phyloP scores from a whole-genome alignment of 805 yeast genomes.

The Brettanomyces anomalus region DNA sequence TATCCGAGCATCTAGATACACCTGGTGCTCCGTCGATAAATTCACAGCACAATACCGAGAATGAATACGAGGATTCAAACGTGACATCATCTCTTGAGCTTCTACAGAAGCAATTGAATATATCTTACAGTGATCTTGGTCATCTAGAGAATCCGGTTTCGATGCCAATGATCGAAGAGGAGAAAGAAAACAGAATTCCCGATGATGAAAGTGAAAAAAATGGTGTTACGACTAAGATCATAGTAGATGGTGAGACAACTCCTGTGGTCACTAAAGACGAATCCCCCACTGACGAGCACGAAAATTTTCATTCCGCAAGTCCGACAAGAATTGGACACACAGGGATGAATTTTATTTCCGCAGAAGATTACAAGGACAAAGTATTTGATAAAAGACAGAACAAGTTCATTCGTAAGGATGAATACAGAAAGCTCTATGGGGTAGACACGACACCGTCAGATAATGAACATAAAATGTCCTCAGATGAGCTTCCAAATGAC shows the following conservation, averaged over 20 bases:
- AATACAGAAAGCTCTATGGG: constrained; percentile 7
- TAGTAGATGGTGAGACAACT: not conserved
- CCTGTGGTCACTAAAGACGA: not conserved
- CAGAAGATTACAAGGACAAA: constrained; percentile 23
- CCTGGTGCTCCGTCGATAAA: not conserved
- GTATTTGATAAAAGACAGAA: constrained; percentile 20
- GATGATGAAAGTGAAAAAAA: no score
- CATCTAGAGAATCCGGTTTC: constrained; percentile 8
- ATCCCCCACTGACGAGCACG: not conserved
- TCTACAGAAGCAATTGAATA: constrained; percentile 11
- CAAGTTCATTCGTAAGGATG: constrained; percentile 16
- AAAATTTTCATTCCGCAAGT: not conserved
- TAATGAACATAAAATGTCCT: not conserved
- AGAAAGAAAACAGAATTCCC: not conserved
- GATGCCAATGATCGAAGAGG: constrained; percentile 10
- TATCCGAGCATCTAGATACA: not conserved
- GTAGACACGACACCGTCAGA: not conserved
- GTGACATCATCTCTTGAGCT: constrained; percentile 14
- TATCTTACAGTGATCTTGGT: not conserved
- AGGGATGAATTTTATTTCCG: constrained; percentile 24
- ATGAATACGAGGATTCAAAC: constrained; percentile 5
- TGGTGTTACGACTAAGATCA: no score
- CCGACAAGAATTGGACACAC: constrained; percentile 5
- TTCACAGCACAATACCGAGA: not conserved
- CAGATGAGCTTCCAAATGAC: not conserved